Evolutionary conservation across 768 basidiomycete genomes (phyloP).

Genomic region (Termitomyces titanicus): DNA sequence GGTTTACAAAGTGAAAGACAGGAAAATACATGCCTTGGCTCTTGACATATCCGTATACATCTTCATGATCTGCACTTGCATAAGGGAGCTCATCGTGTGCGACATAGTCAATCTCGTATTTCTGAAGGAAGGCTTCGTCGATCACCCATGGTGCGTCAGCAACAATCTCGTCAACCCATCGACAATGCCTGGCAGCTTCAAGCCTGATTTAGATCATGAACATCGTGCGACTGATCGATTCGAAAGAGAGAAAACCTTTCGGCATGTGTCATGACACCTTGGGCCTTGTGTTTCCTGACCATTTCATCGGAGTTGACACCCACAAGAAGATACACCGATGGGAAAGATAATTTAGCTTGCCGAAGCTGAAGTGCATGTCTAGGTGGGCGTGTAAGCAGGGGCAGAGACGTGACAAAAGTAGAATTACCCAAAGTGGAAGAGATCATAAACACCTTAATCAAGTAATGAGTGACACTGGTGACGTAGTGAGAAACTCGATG

Average conservation of each 20-base stretch:
- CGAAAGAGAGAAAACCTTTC: constrained; percentile 36
- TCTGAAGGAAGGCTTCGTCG: constrained; percentile 75
- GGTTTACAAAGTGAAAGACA: neutral
- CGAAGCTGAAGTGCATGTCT: constrained; percentile 95
- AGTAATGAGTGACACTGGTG: constrained; percentile 24
- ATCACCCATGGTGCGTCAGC: constrained; percentile 91
- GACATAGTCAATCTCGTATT: constrained; percentile 91
- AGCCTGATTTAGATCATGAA: constrained; percentile 37
- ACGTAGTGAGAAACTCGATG: constrained; percentile 20
- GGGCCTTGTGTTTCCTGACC: constrained; percentile 74
- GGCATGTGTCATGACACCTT: constrained; percentile 81
- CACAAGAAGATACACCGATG: constrained; percentile 83
- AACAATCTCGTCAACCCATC: constrained; percentile 95
- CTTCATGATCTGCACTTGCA: constrained; percentile 69
- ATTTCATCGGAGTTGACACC: constrained; percentile 93
- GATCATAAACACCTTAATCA: constrained; percentile 82
- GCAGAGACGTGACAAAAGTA: neutral
- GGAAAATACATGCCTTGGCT: constrained; percentile 48
- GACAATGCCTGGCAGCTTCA: constrained; percentile 91
- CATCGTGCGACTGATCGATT: neutral
- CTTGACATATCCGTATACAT: constrained; percentile 85
- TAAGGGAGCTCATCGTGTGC: constrained; percentile 96
- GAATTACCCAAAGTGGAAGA: constrained; percentile 91
- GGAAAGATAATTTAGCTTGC: constrained; percentile 94
- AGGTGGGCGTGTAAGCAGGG: constrained; percentile 8